Evolutionary conservation across 768 basidiomycete genomes (phyloP).

Genomic region (Termitomyces sp.): DNA sequence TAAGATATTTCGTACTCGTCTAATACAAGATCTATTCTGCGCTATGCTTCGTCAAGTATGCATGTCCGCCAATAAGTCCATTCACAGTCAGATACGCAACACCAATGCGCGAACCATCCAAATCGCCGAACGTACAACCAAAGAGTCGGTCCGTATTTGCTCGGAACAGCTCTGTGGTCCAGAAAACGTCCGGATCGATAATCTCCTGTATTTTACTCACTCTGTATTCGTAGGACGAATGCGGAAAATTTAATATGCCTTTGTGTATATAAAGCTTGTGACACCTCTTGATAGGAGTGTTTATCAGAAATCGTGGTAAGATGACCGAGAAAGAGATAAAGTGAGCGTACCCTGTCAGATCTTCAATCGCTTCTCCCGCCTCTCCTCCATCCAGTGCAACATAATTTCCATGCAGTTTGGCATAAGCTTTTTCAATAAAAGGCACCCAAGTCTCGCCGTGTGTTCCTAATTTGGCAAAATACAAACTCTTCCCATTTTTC

Average conservation of each 20-base stretch:
- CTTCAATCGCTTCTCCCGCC: slow-evolving; percentile 47
- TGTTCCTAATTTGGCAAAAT: slow-evolving; percentile 42
- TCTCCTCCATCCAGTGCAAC: slow-evolving; percentile 34
- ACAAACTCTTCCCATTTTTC: slow-evolving; percentile 40
- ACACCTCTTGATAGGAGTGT: slow-evolving; percentile 14
- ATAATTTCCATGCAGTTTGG: slow-evolving; percentile 51
- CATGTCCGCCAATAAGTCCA: slow-evolving; percentile 35
- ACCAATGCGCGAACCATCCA: slow-evolving; percentile 24
- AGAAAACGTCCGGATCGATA: slow-evolving; percentile 42
- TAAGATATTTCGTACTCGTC: too few relatives aligned
- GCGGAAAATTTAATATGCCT: slow-evolving; percentile 11
- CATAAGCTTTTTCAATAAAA: slow-evolving; percentile 54
- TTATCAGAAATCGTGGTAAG: neutral
- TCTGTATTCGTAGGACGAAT: neutral
- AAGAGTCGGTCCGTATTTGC: slow-evolving; percentile 47
- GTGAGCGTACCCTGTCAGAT: slow-evolving; percentile 44
- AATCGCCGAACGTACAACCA: slow-evolving; percentile 35
- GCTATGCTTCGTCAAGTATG: too few relatives aligned
- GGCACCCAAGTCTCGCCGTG: slow-evolving; percentile 55
- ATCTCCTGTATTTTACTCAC: slow-evolving; percentile 31
- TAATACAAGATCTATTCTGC: too few relatives aligned
- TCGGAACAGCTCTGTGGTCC: slow-evolving; percentile 40
- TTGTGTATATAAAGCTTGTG: slow-evolving; percentile 20
- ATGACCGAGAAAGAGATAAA: neutral
- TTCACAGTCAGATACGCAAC: slow-evolving; percentile 20